Percentiles rank a stretch among this genome's conserved stretches.
phyloP scores from a whole-genome alignment of 1,284 basidiomycete species.

The Pyrrhoderma noxium region DNA sequence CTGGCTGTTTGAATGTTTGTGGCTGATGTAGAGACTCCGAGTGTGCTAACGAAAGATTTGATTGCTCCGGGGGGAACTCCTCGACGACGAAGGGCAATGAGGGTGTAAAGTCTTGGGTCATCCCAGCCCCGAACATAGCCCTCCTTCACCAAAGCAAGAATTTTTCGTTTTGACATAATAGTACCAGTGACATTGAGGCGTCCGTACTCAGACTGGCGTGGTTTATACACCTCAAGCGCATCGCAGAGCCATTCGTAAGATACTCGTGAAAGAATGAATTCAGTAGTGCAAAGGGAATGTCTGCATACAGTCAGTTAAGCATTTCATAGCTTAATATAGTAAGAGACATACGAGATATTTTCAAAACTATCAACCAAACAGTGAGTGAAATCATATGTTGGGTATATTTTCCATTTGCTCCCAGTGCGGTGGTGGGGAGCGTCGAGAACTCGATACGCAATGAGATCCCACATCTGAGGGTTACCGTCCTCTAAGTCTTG shows the following conservation, averaged over 20 bases:
- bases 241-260: constrained; percentile 99
- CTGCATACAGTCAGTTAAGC: constrained; percentile 33
- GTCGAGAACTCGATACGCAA: constrained; percentile 91
- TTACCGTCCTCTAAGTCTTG: constrained; percentile 91
- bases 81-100: constrained; percentile 90
- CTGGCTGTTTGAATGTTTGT: constrained; percentile 84
- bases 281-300: constrained; percentile 95
- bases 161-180: constrained; percentile 96
- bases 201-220: constrained; percentile 97
- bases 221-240: constrained; percentile 93
- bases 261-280: constrained; percentile 94
- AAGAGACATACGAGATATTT: constrained; percentile 83
- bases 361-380: constrained; percentile 98
- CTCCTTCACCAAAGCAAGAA: constrained; percentile 82
- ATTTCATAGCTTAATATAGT: background rate
- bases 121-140: constrained; percentile 91
- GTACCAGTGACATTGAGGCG: constrained; percentile 92
- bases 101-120: constrained; percentile 96
- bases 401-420: constrained; percentile 91
- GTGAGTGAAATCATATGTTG: constrained; percentile 99
- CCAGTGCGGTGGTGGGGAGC: constrained; percentile 92
- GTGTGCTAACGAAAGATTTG: constrained; percentile 83
- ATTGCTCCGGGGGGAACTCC: constrained; percentile 96
- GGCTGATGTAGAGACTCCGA: constrained; percentile 86
- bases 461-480: constrained; percentile 99